Evolutionary conservation across 2,329 filamentous ascomycete genomes (phyloP).

Genomic region (Colletotrichum lini): DNA sequence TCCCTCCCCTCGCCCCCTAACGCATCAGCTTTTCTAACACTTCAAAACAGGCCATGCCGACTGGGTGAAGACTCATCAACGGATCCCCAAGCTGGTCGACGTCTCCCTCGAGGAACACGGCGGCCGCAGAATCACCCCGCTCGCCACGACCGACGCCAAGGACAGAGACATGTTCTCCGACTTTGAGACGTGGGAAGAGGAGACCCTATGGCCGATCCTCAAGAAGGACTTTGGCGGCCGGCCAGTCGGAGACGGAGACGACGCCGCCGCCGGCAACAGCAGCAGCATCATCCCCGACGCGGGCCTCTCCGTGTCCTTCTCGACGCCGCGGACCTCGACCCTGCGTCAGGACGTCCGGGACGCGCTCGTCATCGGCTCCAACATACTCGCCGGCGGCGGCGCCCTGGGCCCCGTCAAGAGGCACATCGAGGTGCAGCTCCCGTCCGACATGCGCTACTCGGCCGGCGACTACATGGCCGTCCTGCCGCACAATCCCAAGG

Average conservation of each 20-base stretch:
- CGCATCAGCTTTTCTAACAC: background rate
- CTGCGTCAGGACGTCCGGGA: conserved; percentile 74
- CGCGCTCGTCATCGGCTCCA: conserved; percentile 68
- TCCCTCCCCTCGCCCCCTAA: no score
- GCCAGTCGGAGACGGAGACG: conserved; percentile 52
- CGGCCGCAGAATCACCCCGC: conserved; percentile 53
- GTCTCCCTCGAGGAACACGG: conserved; percentile 59
- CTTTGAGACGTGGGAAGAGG: conserved; percentile 78
- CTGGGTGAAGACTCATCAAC: conserved; percentile 75
- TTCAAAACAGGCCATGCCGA: conserved; percentile 55
- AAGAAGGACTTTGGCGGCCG: conserved; percentile 65
- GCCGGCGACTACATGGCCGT: conserved; percentile 84
- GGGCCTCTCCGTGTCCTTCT: conserved; percentile 65
- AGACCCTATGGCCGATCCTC: conserved; percentile 65
- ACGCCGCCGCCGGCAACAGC: background rate
- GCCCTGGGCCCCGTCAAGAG: conserved; percentile 69
- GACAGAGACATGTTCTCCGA: conserved; percentile 77
- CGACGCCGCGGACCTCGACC: conserved; percentile 67
- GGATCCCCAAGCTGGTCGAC: conserved; percentile 75
- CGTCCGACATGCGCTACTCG: conserved; percentile 75
- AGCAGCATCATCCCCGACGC: conserved; percentile 41
- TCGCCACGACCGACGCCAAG: conserved; percentile 72
- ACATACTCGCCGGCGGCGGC: conserved; percentile 60
- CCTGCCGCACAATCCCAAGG: conserved; percentile 77
- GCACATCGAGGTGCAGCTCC: conserved; percentile 77